Base-by-base conservation (phyloP, 2,329 filamentous ascomycete genomes). In the Beauveria australis region DNA sequence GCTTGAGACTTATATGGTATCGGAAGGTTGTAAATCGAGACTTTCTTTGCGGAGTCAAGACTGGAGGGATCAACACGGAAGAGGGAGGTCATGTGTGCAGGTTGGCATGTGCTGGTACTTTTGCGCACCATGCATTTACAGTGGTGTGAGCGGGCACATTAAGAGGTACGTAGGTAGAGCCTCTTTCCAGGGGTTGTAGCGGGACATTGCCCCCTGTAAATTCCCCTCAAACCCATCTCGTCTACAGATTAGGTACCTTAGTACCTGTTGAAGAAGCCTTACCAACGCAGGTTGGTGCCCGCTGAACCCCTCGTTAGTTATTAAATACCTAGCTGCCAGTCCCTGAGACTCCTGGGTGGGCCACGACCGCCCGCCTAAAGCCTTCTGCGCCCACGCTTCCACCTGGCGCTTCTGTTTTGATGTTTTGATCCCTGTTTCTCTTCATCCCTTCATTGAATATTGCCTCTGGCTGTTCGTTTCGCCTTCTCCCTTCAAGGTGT, bases 401-500 rank as follows among this genome's bases (percentile, higher is more conserved):
- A 53, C 57, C 59, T 53, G 30, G 44, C 46, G 60, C 37, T 41
- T 43, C 59, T 30, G 53, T 33, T 37, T 37, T 37, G 33, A 37
- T 61, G 60, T 61, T 61, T 57, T 61, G 53, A 61, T 61, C 60
- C 60, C 41, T 47, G 60, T 61, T 61, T 52, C 53, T 33, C 48
- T 41, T 30, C 53, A 53, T 47, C 41, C 30, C 41, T 41, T 16
- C 53, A 24, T 49, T 48, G 19, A 49, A 55, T 48, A 51, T 24
- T 26, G 30, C 49, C 51, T 19, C 7, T 33, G 26, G 40, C 49
- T 44, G 19, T n/a, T 60, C 43, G 44, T 30, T 49, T 54, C 24
- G 18, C 30, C 26, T 19, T 53, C 49, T 46, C 41, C 53, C 51
- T 40, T 12, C 22, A 53, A 2, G 6, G 24, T 40, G 41, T 33